Evolutionary conservation across 1,284 basidiomycete species (phyloP).

Genomic region (Anthracocystis walkeri): DNA sequence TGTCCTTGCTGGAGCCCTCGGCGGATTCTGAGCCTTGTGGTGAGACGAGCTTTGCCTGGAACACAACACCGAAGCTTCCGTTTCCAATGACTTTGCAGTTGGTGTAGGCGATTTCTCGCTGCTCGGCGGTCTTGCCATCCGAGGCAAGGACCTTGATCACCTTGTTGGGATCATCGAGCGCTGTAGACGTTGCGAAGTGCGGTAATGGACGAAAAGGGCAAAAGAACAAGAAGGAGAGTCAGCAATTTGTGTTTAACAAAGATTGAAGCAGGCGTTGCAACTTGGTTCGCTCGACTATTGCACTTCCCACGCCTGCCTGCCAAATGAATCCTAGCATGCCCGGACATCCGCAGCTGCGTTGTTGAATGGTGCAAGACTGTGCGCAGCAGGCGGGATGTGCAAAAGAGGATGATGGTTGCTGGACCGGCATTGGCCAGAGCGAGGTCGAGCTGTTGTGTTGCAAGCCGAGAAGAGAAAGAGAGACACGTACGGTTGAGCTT

Average conservation of each 20-base stretch:
- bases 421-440: neutral
- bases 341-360: neutral
- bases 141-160: constrained; percentile 93
- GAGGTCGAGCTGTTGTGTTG: constrained; percentile 8
- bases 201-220: neutral
- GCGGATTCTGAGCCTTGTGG: constrained; percentile 36
- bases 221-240: constrained; percentile 1
- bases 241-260: neutral
- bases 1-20: constrained; percentile 52
- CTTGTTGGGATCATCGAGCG: constrained; percentile 88
- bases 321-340: neutral
- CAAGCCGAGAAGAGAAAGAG: neutral
- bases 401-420: neutral
- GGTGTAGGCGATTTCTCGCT: constrained; percentile 90
- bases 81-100: constrained; percentile 99
- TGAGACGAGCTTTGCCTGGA: constrained; percentile 77
- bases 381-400: neutral
- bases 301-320: neutral
- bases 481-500: constrained; percentile 55
- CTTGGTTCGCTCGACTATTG: neutral
- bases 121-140: constrained; percentile 91
- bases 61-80: constrained; percentile 98
- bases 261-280: neutral
- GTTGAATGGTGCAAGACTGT: neutral
- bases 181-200: constrained; percentile 5